A percentile compares a stretch with the other conserved stretches of the same genome.
Evolutionary conservation across 108 stramenopile genomes (phyloP).

Genomic region (Skeletonema costatum): DNA sequence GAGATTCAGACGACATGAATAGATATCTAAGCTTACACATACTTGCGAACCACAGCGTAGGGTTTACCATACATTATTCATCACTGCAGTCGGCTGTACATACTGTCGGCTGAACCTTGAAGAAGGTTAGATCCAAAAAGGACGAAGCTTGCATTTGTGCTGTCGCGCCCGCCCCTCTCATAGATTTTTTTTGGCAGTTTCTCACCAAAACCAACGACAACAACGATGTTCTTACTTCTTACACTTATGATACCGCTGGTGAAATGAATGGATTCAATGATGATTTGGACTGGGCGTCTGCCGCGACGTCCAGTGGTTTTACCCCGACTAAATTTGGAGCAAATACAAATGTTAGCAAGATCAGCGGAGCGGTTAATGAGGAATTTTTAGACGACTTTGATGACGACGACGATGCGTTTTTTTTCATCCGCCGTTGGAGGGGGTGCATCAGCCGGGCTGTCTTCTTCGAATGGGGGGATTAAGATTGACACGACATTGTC

Average conservation of each 20-base stretch:
- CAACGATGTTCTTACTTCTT: no score
- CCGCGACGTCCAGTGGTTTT: not conserved
- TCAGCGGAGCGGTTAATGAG: constrained; percentile 1
- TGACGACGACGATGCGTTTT: constrained; percentile 51
- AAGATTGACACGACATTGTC: not conserved
- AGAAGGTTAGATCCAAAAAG: no score
- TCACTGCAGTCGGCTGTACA: no score
- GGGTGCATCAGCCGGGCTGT: not conserved
- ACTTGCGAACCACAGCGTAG: not conserved
- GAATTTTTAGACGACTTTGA: constrained; percentile 38
- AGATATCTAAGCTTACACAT: not conserved
- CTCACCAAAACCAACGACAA: no score
- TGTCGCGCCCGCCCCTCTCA: no score
- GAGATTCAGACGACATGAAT: constrained; percentile 6
- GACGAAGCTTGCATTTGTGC: no score
- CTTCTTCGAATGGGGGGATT: not conserved
- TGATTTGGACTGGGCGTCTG: not conserved
- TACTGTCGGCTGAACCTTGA: no score
- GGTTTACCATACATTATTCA: no score
- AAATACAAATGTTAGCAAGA: not conserved
- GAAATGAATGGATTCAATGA: not conserved
- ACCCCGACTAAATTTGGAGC: not conserved
- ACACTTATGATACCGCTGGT: no score
- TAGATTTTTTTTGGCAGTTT: no score
- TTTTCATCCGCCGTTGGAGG: constrained; percentile 20